These are phyloP conservation scores for Penicillium sp. DNA, from an alignment of 2,329 filamentous ascomycete genomes.

Conservation along the genomic window DNA sequence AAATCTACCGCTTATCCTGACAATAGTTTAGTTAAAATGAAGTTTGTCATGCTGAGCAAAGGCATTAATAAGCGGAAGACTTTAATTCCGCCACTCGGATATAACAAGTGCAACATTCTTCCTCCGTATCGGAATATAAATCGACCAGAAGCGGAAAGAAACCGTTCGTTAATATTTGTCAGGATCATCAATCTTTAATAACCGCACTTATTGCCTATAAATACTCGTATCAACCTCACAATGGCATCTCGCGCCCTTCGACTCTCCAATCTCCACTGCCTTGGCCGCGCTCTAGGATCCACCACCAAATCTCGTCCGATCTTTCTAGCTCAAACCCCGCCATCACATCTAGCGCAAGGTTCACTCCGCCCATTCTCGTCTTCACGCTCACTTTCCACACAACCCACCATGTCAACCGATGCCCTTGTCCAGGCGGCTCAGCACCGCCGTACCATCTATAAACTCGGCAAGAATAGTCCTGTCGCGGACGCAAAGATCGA, in stretches of 20 bases:
- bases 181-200: too few relatives aligned
- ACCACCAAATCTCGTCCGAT: constrained; percentile 2
- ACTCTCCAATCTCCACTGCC: constrained; percentile 12
- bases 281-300: constrained; percentile 10
- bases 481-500: constrained; percentile 35
- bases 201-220: too few relatives aligned
- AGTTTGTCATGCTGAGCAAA: too few relatives aligned
- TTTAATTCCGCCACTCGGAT: too few relatives aligned
- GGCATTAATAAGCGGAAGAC: too few relatives aligned
- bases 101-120: too few relatives aligned
- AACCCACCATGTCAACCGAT: constrained; percentile 16
- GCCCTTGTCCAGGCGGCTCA: constrained; percentile 30
- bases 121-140: too few relatives aligned
- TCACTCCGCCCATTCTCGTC: constrained; percentile 22
- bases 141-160: too few relatives aligned
- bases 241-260: constrained; percentile 15
- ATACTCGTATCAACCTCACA: too few relatives aligned
- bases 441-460: constrained; percentile 35
- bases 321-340: constrained; percentile 5
- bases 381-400: background rate
- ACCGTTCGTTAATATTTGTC: too few relatives aligned
- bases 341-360: constrained; percentile 28
- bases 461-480: constrained; percentile 31
- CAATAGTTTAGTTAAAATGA: too few relatives aligned
- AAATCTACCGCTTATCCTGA: too few relatives aligned